These are phyloP conservation scores for Mycena haematopus DNA, from an alignment of 768 basidiomycete species.

Conservation along the genomic window DNA sequence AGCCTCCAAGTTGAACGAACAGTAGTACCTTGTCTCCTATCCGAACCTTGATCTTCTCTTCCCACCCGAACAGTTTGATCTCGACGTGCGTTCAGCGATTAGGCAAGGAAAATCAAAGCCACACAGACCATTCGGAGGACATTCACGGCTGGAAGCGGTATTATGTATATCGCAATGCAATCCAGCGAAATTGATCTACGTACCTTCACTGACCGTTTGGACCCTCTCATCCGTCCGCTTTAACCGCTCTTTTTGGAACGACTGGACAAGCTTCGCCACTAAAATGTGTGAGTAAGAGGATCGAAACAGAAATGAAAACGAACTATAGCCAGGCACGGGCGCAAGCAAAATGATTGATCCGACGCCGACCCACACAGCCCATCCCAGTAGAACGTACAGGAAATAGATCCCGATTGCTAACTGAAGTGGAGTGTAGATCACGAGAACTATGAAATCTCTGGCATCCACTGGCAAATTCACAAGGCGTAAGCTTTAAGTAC, in stretches of 20 bases:
- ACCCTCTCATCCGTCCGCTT: conserved; percentile 66
- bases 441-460: conserved; percentile 21
- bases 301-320: background rate
- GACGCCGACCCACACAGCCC: conserved; percentile 21
- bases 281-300: background rate
- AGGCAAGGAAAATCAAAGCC: background rate
- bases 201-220: conserved; percentile 66
- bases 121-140: conserved; percentile 69
- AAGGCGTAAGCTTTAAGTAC: background rate
- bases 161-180: background rate
- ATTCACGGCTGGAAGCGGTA: conserved; percentile 50
- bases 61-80: conserved; percentile 63
- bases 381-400: conserved; percentile 45
- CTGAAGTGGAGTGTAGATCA: conserved; percentile 29
- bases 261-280: conserved; percentile 25
- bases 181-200: conserved; percentile 32
- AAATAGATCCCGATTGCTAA: conserved; percentile 46
- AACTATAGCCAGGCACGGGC: conserved; percentile 63
- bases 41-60: conserved; percentile 59
- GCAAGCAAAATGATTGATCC: conserved; percentile 39
- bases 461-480: conserved; percentile 7
- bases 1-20: conserved; percentile 35
- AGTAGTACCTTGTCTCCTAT: conserved; percentile 50
- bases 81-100: background rate
- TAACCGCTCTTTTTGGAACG: conserved; percentile 55